Percentiles rank a stretch among this genome's conserved stretches.
Evolutionary conservation across 805 yeast species (phyloP).

Genomic region (Sungouiella thailandica): DNA sequence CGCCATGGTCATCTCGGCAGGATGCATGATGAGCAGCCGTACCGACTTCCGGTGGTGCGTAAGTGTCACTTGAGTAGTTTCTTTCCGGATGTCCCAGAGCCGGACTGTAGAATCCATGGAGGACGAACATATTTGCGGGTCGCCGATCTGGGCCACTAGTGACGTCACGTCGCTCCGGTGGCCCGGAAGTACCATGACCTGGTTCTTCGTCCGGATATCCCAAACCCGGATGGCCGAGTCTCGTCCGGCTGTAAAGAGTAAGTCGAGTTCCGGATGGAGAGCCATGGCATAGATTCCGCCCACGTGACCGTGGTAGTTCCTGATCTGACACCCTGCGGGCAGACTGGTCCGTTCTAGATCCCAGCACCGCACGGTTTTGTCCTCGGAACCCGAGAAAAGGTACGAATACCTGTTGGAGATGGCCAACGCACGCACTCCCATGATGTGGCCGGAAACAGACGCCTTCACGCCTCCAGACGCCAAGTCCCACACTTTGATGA

Average conservation of each 20-base stretch:
- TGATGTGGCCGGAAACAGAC: constrained; percentile 83
- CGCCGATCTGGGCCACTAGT: constrained; percentile 61
- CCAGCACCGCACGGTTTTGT: constrained; percentile 91
- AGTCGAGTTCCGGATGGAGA: constrained; percentile 81
- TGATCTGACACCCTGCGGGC: constrained; percentile 42
- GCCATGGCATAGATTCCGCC: constrained; percentile 84
- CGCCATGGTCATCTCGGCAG: constrained; percentile 66
- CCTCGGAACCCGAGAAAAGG: constrained; percentile 89
- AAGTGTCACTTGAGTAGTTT: constrained; percentile 61
- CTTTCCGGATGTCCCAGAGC: constrained; percentile 88
- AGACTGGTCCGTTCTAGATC: constrained; percentile 83
- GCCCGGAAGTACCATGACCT: constrained; percentile 75
- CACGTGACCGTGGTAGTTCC: constrained; percentile 92
- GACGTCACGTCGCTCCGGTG: constrained; percentile 73
- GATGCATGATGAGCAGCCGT: constrained; percentile 66
- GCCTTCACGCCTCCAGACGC: constrained; percentile 65
- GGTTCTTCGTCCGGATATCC: constrained; percentile 81
- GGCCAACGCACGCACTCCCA: constrained; percentile 77
- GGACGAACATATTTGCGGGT: constrained; percentile 81
- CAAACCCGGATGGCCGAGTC: constrained; percentile 85
- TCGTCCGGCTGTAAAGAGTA: constrained; percentile 82
- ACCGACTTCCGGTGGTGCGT: constrained; percentile 86
- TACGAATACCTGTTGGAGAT: constrained; percentile 79
- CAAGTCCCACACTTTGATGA: constrained; percentile 88
- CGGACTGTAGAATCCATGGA: constrained; percentile 82